Evolutionary conservation across 805 yeast species (phyloP), one percentile per base, ranked within the genome.

Genomic region (Debaryomyces castellii): DNA sequence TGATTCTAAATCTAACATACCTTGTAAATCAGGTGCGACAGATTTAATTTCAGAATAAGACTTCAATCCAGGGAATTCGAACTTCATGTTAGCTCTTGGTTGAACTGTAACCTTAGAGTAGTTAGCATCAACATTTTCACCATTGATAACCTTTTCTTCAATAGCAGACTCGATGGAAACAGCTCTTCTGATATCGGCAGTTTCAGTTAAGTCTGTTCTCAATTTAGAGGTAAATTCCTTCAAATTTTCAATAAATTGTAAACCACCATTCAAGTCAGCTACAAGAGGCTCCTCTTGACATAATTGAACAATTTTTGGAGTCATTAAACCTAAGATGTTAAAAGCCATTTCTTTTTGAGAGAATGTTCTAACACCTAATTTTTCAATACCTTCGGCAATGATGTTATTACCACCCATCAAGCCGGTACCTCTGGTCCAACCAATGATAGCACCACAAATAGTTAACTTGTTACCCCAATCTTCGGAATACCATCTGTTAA

Each of bases 381-480:
- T 82, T 75, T 94, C 99, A 63, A 94, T 88, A 57, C 97, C 97
- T 74, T 91, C 97, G 50, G 99, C 97, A 67, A 94, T 89, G 66
- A 89, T 86, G 76, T 94, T 94, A 80, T 94, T 94, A 58, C 85
- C 97, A 62, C 90, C 80, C 99, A 94, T 94, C 64, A 94, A 83
- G 64, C 99, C 99, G 49, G 99, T 94, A 71, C 99, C 99, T 80
- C 99, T 89, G 53, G 99, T 94, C 99, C 99, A 94, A 67, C 99
- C 99, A 69, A 94, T 94, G 55, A 94, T 81, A 39, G 99, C 97
- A 78, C 99, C 99, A 71, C 97, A 91, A 50, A 94, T 77, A 48
- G 98, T 94, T 74, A 94, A 83, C 76, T 88, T 94, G 54, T 87
- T 76, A 39, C 86, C 84, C 99, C 99, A 94, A 49, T 90, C 87